These are phyloP conservation scores for Xylaria curta DNA, from an alignment of 495 filamentous ascomycete species.

Conservation along the genomic window DNA sequence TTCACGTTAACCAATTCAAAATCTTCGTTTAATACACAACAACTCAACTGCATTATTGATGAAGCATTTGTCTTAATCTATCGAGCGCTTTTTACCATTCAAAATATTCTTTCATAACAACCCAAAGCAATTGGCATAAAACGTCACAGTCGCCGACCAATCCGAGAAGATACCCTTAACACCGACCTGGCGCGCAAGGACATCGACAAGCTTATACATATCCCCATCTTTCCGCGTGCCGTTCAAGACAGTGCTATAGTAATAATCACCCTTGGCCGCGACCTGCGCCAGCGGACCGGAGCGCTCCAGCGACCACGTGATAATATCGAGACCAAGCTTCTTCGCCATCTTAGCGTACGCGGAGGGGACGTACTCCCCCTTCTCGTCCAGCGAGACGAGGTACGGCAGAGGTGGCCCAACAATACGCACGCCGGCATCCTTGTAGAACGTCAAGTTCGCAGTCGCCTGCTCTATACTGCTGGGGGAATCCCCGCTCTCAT, in stretches of 20 bases:
- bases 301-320: slow-evolving; percentile 69
- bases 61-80: neutral
- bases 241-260: slow-evolving; percentile 56
- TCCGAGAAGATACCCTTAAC: slow-evolving; percentile 64
- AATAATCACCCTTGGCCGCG: slow-evolving; percentile 54
- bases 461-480: slow-evolving; percentile 53
- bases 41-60: neutral
- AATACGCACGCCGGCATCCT: slow-evolving; percentile 49
- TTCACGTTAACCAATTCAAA: neutral
- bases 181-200: slow-evolving; percentile 61
- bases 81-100: neutral
- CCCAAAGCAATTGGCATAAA: slow-evolving; percentile 68
- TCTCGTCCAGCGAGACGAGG: slow-evolving; percentile 45
- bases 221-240: slow-evolving; percentile 64
- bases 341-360: slow-evolving; percentile 55
- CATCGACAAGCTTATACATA: slow-evolving; percentile 63
- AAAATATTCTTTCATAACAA: slow-evolving; percentile 32
- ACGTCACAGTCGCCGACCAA: slow-evolving; percentile 66
- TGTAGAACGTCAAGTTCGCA: slow-evolving; percentile 55
- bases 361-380: slow-evolving; percentile 50
- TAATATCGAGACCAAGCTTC: slow-evolving; percentile 60
- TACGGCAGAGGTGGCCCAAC: slow-evolving; percentile 52
- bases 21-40: neutral
- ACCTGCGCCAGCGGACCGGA: slow-evolving; percentile 59
- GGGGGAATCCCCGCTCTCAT: slow-evolving; percentile 57